Evolutionary conservation across 2,329 filamentous ascomycete genomes (phyloP), one percentile per base, ranked within the genome.

Genomic region (Zymoseptoria ardabiliae): DNA sequence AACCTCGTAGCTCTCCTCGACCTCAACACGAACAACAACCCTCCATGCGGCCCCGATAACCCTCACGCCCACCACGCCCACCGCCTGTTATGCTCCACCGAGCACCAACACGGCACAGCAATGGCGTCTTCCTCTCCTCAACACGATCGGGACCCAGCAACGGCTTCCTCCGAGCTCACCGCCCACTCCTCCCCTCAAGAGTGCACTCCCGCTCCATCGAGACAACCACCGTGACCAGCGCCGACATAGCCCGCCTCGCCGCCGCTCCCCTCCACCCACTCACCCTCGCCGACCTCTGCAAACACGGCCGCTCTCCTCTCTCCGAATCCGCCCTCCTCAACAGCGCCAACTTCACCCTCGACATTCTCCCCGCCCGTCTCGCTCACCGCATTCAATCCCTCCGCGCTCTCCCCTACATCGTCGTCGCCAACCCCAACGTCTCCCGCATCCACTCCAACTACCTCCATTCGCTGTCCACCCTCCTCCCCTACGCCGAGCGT

Each of bases 371-470:
- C 13, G 89, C 94, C 54, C 90, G 94, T 45, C 86, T 99, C 23
- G 94, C 94, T 23, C 91, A 95, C 73, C 90, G 94, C 58, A 96
- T 99, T 65, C 90, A 96, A 73, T 91, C 91, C 50, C 81, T 99
- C 19, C 88, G 92, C 64, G 96, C 96, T 72, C 84, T 99, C 8
- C 94, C 94, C 0, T 99, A 93, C 75, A 97, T 99, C 65, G 93
- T 99, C 58, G 94, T 99, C 23, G 92, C 93, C n/a, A 97, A 99
- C 72, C 90, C 91, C 0, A 91, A 97, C 72, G 91, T 99, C 67
- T 89, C 88, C 23, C 87, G 88, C 69, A 99, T 99, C 65, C 96
- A 97, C 79, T 87, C 90, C 75, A 97, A 97, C 76, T 99, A 99
- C 74, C 81, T 96, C 51, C 92, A 97, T 75, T 96, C 91, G 2